Base-by-base conservation (phyloP, 495 filamentous ascomycete species). In the Immersiella caudata region DNA sequence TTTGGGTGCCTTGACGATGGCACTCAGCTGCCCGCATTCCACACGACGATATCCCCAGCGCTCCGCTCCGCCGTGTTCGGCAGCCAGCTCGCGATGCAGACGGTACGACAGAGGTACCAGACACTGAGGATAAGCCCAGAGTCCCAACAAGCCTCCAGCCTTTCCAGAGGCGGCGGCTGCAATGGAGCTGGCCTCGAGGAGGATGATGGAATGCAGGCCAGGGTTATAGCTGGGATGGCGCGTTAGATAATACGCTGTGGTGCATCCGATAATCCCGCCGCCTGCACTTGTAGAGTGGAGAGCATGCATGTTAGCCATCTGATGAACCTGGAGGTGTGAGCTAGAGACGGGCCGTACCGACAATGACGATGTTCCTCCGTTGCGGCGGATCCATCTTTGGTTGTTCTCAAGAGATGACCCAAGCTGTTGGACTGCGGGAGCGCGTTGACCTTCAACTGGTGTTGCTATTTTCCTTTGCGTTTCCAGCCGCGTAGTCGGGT, bases 101-200 rank as follows among this genome's bases (percentile, higher is more conserved):
- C 84, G 83, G 80, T 91, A 99, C 68, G 91, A 95, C 62, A 99
- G 81, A 1, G 92, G 91, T 0, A 97, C 95, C 65, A 99, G 86
- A 71, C 85, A 90, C 68, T 77, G 84, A 0, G 95, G 95, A 73
- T 97, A 97, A 12, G 95, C 95, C 95, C 95, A 99, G 50, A 93
- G 83, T 0, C 89, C 95, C 20, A 99, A 82, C 14, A 99, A 84
- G 1, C 95, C 95, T 5, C 95, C 95, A 1, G 95, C 95, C 81
- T 99, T 99, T 8, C 95, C 95, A 25, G 93, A 97, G 50, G 95
- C 95, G 25, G 91, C 94, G 12, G 93, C 90, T 18, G 95, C 95
- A 68, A 98, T 92, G 50, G 90, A 85, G 16, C 88, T 88, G 0
- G 95, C 93, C 83, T 99, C 95, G 67, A 99, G 83, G 35, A 99